Percentiles rank a stretch among this genome's conserved stretches.
These are phyloP conservation scores for Amphichorda felina DNA, from an alignment of 2,329 filamentous ascomycete species.

Conservation along the genomic window DNA sequence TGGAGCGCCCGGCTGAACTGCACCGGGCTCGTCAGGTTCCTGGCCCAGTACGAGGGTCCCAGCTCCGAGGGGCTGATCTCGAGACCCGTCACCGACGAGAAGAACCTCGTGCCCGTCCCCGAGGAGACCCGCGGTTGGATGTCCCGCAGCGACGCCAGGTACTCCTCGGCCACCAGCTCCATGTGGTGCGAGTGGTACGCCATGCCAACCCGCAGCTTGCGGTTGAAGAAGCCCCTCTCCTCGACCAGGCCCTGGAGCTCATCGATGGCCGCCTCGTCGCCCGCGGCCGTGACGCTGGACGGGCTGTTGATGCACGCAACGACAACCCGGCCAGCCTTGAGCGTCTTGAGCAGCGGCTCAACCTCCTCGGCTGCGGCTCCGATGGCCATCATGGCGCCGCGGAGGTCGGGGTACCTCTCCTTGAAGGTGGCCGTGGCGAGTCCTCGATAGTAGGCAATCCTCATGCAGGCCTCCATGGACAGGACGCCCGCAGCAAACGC, in stretches of 20 bases:
- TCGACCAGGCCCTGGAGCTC: constrained; percentile 4
- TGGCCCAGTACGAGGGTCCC: constrained; percentile 17
- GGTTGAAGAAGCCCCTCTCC: constrained; percentile 3
- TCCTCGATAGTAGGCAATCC: constrained; percentile 28
- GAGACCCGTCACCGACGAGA: constrained; percentile 1
- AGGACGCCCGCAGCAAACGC: constrained; percentile 31
- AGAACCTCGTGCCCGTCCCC: constrained; percentile 1
- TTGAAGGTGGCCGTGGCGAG: constrained; percentile 16
- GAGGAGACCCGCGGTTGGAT: neutral
- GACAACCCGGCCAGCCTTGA: neutral
- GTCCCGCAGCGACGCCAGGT: constrained; percentile 4
- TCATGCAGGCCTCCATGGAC: constrained; percentile 26
- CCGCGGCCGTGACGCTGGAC: constrained; percentile 4
- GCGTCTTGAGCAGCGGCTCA: neutral
- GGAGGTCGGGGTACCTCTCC: constrained; percentile 9
- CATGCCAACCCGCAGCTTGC: constrained; percentile 7
- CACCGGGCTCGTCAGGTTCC: constrained; percentile 21
- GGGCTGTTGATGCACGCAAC: constrained; percentile 9
- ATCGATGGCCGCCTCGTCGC: constrained; percentile 4
- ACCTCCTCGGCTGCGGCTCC: constrained; percentile 23
- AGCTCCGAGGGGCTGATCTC: neutral
- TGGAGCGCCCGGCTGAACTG: constrained; percentile 17
- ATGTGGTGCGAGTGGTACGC: constrained; percentile 10
- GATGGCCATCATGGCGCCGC: constrained; percentile 44
- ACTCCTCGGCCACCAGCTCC: constrained; percentile 9